Conservation (phyloP, 1,139 yeast species). For the Trichomonascaceae sp. region DNA sequence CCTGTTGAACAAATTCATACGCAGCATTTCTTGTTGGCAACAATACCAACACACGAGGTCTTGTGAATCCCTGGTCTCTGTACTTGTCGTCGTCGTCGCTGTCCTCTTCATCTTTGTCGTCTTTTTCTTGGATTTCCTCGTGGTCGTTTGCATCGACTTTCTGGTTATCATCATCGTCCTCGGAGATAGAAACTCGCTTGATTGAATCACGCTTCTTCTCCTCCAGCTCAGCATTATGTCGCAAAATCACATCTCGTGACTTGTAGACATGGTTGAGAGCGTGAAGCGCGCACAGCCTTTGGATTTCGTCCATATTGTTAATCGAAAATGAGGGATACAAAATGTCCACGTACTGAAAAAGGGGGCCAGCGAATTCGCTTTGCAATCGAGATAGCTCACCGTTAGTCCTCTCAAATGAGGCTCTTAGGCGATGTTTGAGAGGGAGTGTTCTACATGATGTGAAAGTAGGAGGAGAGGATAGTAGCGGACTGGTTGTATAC, state of each 20-base stretch:
- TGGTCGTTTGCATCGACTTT: background rate
- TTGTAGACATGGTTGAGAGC: constrained; percentile 71
- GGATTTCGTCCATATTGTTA: constrained; percentile 35
- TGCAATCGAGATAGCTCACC: constrained; percentile 28
- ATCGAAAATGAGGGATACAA: constrained; percentile 44
- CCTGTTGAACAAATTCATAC: constrained; percentile 48
- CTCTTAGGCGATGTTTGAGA: constrained; percentile 20
- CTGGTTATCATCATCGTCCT: constrained; percentile 12
- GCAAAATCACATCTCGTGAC: constrained; percentile 70
- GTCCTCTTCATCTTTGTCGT: constrained; percentile 1
- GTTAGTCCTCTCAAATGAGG: constrained; percentile 15
- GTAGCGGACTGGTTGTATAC: too few relatives aligned
- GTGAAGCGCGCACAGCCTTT: constrained; percentile 57
- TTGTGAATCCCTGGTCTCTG: constrained; percentile 89
- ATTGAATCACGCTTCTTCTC: constrained; percentile 19
- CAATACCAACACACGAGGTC: constrained; percentile 76
- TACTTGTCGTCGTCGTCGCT: constrained; percentile 34
- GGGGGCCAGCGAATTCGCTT: constrained; percentile 38
- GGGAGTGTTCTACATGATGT: constrained; percentile 5
- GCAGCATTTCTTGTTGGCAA: constrained; percentile 80
- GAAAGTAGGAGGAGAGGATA: constrained; percentile 3
- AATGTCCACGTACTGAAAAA: constrained; percentile 65
- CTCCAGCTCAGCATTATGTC: constrained; percentile 52
- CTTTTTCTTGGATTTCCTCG: background rate
- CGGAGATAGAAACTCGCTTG: constrained; percentile 1